Percentiles rank a stretch among this genome's conserved stretches.
phyloP scores from a whole-genome alignment of 768 basidiomycete species.

The Phanerodontia chrysosporium region DNA sequence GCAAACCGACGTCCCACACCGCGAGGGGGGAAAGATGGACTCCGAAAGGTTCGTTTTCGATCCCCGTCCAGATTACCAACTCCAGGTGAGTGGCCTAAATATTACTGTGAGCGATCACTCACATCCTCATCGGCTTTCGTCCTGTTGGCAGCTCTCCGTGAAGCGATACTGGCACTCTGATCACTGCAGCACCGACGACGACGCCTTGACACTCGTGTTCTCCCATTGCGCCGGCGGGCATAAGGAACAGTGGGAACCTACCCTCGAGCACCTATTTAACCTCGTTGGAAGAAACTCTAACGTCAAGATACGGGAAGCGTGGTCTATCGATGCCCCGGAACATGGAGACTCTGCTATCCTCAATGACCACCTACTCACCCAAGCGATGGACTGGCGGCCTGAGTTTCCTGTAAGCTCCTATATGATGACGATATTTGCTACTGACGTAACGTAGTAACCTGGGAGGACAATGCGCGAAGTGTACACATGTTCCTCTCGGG shows the following conservation, averaged over 20 bases:
- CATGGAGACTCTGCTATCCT: slow-evolving; percentile 49
- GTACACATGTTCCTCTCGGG: slow-evolving; percentile 47
- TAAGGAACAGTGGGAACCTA: slow-evolving; percentile 57
- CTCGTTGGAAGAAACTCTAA: slow-evolving; percentile 19
- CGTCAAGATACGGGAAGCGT: slow-evolving; percentile 42
- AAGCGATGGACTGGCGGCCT: neutral
- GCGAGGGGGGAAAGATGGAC: no score
- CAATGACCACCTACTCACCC: slow-evolving; percentile 37
- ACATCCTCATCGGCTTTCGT: no score
- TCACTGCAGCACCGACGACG: slow-evolving; percentile 29
- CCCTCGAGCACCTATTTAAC: slow-evolving; percentile 40
- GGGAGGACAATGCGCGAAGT: slow-evolving; percentile 49
- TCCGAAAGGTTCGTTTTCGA: slow-evolving; percentile 40
- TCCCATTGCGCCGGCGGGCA: slow-evolving; percentile 51
- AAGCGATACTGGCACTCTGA: slow-evolving; percentile 45
- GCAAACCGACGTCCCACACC: no score
- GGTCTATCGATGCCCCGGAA: slow-evolving; percentile 51
- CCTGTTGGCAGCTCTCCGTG: slow-evolving; percentile 24
- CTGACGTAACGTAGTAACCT: slow-evolving; percentile 14
- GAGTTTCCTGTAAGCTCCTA: neutral
- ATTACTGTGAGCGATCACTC: neutral
- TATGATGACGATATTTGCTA: neutral
- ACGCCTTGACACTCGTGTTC: slow-evolving; percentile 44
- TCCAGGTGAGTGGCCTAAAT: slow-evolving; percentile 26
- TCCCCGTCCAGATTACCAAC: slow-evolving; percentile 46